These are phyloP conservation scores for Myotisia sp. DNA, from an alignment of 2,329 filamentous ascomycete species.

Conservation along the genomic window DNA sequence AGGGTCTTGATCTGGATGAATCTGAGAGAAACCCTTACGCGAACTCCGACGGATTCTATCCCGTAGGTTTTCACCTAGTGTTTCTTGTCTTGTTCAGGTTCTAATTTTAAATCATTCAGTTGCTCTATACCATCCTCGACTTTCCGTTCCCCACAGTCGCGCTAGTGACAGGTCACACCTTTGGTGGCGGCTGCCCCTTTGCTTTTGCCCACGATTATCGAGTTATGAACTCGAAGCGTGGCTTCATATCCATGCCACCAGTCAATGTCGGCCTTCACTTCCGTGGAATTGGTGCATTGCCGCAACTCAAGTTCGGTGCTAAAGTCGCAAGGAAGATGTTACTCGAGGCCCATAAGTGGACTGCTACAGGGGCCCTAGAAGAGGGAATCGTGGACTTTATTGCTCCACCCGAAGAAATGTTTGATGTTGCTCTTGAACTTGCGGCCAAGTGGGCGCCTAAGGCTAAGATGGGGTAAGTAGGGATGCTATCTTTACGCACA, in stretches of 20 bases:
- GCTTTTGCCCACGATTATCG: slow-evolving; percentile 36
- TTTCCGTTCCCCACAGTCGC: slow-evolving; percentile 37
- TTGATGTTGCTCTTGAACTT: slow-evolving; percentile 31
- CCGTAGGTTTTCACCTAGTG: slow-evolving; percentile 37
- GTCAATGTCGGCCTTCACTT: slow-evolving; percentile 43
- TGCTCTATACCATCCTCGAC: slow-evolving; percentile 37
- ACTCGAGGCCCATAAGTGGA: slow-evolving; percentile 42
- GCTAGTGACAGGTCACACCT: slow-evolving; percentile 36
- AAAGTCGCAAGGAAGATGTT: slow-evolving; percentile 42
- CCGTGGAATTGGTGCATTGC: slow-evolving; percentile 40
- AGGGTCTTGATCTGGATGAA: slow-evolving; percentile 35
- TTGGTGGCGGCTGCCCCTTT: slow-evolving; percentile 36
- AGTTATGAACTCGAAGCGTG: slow-evolving; percentile 34
- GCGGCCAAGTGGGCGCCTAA: slow-evolving; percentile 32
- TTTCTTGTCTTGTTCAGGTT: background rate
- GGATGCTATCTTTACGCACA: background rate
- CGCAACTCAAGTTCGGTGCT: slow-evolving; percentile 38
- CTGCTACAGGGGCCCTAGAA: slow-evolving; percentile 35
- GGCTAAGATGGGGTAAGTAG: slow-evolving; percentile 18
- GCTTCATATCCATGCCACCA: slow-evolving; percentile 39
- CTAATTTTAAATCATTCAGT: slow-evolving; percentile 27
- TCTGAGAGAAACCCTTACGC: slow-evolving; percentile 37
- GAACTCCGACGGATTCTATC: slow-evolving; percentile 45
- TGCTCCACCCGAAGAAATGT: slow-evolving; percentile 36
- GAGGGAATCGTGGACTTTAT: slow-evolving; percentile 43